phyloP scores from a whole-genome alignment of 345 rosid genomes.

The Anastatica hierochuntica region DNA sequence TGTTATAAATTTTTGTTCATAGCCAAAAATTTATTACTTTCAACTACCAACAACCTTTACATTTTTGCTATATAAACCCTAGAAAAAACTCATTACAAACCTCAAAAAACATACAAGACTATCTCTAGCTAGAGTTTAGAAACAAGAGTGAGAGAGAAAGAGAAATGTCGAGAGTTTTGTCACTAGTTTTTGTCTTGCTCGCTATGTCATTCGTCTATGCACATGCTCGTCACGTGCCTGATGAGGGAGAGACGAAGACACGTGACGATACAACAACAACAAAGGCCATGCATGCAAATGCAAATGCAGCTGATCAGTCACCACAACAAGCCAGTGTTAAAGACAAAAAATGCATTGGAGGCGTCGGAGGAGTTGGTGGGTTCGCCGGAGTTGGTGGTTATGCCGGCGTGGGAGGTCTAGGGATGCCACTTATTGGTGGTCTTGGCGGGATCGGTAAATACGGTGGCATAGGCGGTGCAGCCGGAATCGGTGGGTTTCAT shows the following conservation, averaged over 20 bases:
- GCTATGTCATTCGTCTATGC: too few relatives aligned
- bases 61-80: constrained; percentile 29
- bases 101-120: constrained; percentile 4
- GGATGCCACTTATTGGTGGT: constrained; percentile 50
- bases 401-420: constrained; percentile 46
- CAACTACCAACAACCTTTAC: constrained; percentile 39
- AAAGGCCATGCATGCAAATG: too few relatives aligned
- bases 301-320: constrained; percentile 28
- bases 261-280: too few relatives aligned
- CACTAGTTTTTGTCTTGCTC: too few relatives aligned
- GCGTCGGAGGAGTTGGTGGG: constrained; percentile 59
- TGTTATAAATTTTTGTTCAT: constrained; percentile 6
- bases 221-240: too few relatives aligned
- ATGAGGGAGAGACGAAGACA: too few relatives aligned
- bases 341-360: constrained; percentile 53
- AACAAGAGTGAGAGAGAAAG: too few relatives aligned
- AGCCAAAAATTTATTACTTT: constrained; percentile 30
- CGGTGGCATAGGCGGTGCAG: constrained; percentile 41
- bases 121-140: not conserved
- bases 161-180: too few relatives aligned
- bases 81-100: constrained; percentile 12
- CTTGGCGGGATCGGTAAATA: constrained; percentile 54
- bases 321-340: constrained; percentile 28
- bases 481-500: not conserved
- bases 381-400: constrained; percentile 65